Evolutionary conservation across 139 green algal genomes (phyloP), one percentile per base, ranked within the genome.

Genomic region (Chlorella vulgaris): DNA sequence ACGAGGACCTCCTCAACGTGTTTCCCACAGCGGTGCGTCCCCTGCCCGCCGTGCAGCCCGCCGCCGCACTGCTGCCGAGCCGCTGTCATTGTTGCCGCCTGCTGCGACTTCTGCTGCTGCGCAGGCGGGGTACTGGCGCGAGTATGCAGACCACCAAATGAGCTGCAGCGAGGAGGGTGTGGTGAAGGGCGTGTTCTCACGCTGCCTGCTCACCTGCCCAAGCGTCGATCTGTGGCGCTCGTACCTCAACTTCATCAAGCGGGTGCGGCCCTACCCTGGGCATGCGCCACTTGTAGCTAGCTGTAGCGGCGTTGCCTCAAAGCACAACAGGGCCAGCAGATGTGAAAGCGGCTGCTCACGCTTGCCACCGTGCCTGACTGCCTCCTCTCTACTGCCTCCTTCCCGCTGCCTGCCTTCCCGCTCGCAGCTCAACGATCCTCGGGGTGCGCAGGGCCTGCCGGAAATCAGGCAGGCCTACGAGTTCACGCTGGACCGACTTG

Each of bases 231-330:
- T 98, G 1, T 97, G 93, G 90, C 80, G 81, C 15, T 86, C 86
- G 1, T 98, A 98, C 88, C 85, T 98, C 29, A 81, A 76, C 51
- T 96, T 96, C 85, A 97, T 98, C 31, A 90, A 89, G 50, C 86
- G 61, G 79, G 79, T 71, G 88, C 42, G 91, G 88, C 13, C 13
- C 13, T 15, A 15, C 47, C 10, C 47, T 24, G 15, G 10, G 15
- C 47, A 58, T n/a, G n/a, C n/a, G n/a, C n/a, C n/a, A n/a, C n/a
- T n/a, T n/a, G n/a, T n/a, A n/a, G n/a, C n/a, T n/a, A n/a, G n/a
- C n/a, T n/a, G n/a, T n/a, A n/a, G n/a, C n/a, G n/a, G n/a, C n/a
- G n/a, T n/a, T n/a, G n/a, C n/a, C n/a, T n/a, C n/a, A n/a, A n/a
- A n/a, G n/a, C n/a, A n/a, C n/a, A n/a, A n/a, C n/a, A n/a, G n/a